Percentiles rank a stretch among this genome's conserved stretches.
phyloP scores from a whole-genome alignment of 331 rosid species.

The Quercus lobata region DNA sequence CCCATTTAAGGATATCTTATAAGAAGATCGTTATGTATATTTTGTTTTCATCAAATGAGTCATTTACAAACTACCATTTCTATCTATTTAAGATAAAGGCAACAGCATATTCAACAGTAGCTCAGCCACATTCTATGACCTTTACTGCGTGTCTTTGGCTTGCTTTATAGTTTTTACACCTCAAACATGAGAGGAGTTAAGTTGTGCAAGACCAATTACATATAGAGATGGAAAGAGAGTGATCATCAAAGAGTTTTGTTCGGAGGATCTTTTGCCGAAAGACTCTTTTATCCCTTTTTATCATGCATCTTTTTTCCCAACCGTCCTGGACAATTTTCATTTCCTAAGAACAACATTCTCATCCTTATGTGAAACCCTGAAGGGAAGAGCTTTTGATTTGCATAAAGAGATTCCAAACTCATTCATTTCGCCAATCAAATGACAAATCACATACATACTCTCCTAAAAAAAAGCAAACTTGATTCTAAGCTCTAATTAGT shows the following conservation, averaged over 20 bases:
- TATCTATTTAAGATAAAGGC: too few relatives aligned
- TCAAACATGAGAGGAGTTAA: slow-evolving; percentile 35
- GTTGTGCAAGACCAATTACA: slow-evolving; percentile 19
- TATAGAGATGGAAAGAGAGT: slow-evolving; percentile 21
- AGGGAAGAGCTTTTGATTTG: slow-evolving; percentile 39
- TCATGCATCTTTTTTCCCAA: slow-evolving; percentile 20
- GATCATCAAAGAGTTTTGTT: neutral
- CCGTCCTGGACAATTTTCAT: slow-evolving; percentile 28
- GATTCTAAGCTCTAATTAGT: slow-evolving; percentile 19
- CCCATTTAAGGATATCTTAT: neutral
- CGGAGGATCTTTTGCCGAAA: slow-evolving; percentile 27
- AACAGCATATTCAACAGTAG: too few relatives aligned
- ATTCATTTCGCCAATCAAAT: slow-evolving; percentile 28
- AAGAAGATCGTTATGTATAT: neutral
- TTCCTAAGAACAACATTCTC: slow-evolving; percentile 24
- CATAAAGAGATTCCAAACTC: slow-evolving; percentile 79
- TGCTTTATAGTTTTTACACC: slow-evolving; percentile 46
- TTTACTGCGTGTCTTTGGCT: slow-evolving; percentile 19
- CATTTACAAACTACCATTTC: too few relatives aligned
- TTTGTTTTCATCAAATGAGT: too few relatives aligned
- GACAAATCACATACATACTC: neutral
- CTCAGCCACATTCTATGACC: neutral
- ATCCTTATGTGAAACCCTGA: slow-evolving; percentile 14
- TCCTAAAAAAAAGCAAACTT: slow-evolving; percentile 1
- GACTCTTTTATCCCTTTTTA: slow-evolving; percentile 15